A percentile compares a stretch with the other conserved stretches of the same genome.
These are phyloP conservation scores for Mangifera indica DNA, from an alignment of 345 rosid species.

Conservation along the genomic window DNA sequence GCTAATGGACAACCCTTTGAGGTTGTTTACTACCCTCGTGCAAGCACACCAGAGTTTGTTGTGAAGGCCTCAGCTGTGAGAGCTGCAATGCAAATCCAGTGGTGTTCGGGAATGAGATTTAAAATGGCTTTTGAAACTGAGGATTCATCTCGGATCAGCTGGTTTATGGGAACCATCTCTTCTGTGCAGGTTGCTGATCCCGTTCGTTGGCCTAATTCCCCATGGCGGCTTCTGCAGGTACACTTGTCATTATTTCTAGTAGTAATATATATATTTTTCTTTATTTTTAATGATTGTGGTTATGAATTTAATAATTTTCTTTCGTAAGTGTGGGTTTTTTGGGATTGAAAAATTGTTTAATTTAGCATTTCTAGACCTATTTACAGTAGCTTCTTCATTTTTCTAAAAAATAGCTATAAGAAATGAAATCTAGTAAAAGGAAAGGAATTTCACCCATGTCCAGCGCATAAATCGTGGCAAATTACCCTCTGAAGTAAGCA, in stretches of 20 bases:
- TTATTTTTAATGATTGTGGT: background rate
- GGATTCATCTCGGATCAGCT: constrained; percentile 87
- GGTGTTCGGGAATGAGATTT: constrained; percentile 92
- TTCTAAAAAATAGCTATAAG: background rate
- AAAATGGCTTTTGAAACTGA: constrained; percentile 97
- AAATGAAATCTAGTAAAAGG: background rate
- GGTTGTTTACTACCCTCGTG: constrained; percentile 81
- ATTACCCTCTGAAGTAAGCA: background rate
- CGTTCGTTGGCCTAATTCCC: constrained; percentile 84
- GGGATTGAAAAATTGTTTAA: constrained; percentile 47
- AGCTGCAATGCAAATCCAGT: constrained; percentile 68
- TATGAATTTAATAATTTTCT: background rate
- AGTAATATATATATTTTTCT: background rate
- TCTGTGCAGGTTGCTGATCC: constrained; percentile 73
- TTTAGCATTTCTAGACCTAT: constrained; percentile 38
- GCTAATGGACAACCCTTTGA: constrained; percentile 66
- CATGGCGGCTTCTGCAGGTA: constrained; percentile 95
- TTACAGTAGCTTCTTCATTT: too few relatives aligned
- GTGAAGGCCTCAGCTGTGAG: constrained; percentile 68
- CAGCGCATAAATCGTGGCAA: background rate
- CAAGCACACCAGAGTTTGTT: constrained; percentile 80
- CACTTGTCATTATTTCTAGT: background rate
- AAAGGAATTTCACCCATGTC: too few relatives aligned
- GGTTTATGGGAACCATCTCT: constrained; percentile 95
- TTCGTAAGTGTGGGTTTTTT: background rate